Evolutionary conservation across 2,329 filamentous ascomycete genomes (phyloP).

Genomic region (Aplosporella prunicola): DNA sequence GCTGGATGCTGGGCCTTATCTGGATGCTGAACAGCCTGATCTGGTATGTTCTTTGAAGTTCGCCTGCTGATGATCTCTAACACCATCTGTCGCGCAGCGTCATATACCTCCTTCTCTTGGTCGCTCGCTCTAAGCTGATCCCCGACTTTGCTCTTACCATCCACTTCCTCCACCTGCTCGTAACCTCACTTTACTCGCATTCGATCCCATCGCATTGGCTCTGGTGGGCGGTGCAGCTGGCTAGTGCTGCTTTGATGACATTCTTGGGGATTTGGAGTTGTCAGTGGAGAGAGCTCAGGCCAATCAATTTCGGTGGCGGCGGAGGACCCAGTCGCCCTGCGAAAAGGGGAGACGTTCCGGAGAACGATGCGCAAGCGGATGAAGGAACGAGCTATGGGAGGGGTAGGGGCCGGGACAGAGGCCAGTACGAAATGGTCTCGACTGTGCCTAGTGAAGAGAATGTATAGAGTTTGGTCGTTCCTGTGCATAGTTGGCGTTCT

Average conservation of each 20-base stretch:
- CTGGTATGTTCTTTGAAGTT: constrained; percentile 42
- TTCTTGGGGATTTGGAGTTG: constrained; percentile 81
- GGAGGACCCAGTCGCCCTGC: constrained; percentile 15
- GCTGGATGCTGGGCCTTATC: constrained; percentile 59
- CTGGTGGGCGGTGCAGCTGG: constrained; percentile 71
- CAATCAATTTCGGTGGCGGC: constrained; percentile 73
- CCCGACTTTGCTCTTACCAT: constrained; percentile 90
- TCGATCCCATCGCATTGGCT: constrained; percentile 66
- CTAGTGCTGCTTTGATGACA: constrained; percentile 54
- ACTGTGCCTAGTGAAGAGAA: constrained; percentile 31
- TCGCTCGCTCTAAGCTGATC: constrained; percentile 85
- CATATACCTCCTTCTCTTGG: constrained; percentile 70
- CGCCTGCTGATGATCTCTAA: constrained; percentile 9
- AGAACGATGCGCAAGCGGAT: constrained; percentile 17
- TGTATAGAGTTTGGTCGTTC: constrained; percentile 18
- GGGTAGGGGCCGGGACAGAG: constrained; percentile 33
- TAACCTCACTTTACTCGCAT: constrained; percentile 69
- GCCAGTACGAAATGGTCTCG: constrained; percentile 40
- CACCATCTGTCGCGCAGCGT: constrained; percentile 46
- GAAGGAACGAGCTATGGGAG: constrained; percentile 31
- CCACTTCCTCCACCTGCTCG: constrained; percentile 69
- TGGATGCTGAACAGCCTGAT: constrained; percentile 58
- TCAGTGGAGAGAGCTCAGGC: constrained; percentile 77
- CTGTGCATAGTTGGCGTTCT: constrained; percentile 23
- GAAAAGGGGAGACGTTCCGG: constrained; percentile 15